A percentile compares a stretch with the other conserved stretches of the same genome.
Conservation (phyloP, 2,329 filamentous ascomycete species). For the Aspergillus tamarii region DNA sequence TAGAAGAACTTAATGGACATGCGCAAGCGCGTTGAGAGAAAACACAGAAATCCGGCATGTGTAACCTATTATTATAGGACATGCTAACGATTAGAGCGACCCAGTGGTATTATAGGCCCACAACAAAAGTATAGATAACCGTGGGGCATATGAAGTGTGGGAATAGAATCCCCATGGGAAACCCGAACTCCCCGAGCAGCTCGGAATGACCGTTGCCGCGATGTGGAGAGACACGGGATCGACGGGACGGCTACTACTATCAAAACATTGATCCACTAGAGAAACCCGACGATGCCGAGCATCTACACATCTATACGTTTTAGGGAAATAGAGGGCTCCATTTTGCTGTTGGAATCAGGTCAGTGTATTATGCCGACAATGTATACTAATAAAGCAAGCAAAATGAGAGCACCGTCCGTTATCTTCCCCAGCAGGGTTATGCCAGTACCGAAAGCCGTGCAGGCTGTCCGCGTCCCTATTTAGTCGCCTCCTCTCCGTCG, state of each 20-base stretch:
- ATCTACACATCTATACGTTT: not conserved
- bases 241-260: not conserved
- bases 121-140: not conserved
- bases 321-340: not conserved
- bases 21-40: too few relatives aligned
- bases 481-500: not conserved
- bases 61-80: too few relatives aligned
- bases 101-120: not conserved
- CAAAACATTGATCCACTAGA: not conserved
- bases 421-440: not conserved
- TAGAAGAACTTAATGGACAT: too few relatives aligned
- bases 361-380: not conserved
- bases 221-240: not conserved
- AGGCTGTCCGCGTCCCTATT: not conserved
- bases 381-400: not conserved
- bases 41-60: too few relatives aligned
- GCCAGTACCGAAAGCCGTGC: not conserved
- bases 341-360: not conserved
- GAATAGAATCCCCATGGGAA: not conserved
- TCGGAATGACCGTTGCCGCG: not conserved
- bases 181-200: not conserved
- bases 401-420: not conserved
- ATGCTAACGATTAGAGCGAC: too few relatives aligned
- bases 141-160: not conserved
- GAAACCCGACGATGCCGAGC: not conserved